A percentile compares a stretch with the other conserved stretches of the same genome.
phyloP scores from a whole-genome alignment of 305 asterid genomes.

The Stenogyne calaminthoides region DNA sequence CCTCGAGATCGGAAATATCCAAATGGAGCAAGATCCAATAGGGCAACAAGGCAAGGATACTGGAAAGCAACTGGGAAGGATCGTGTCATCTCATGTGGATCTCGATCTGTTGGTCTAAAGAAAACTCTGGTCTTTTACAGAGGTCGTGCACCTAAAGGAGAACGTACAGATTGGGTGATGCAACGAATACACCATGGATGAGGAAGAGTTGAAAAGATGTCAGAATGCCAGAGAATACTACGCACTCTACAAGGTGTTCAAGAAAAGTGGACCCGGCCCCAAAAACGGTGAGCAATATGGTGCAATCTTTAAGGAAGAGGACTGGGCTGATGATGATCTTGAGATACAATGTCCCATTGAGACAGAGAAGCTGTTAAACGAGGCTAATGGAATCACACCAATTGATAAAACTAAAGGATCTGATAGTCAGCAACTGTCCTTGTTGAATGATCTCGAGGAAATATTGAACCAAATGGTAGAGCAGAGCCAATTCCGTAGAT shows the following conservation, averaged over 20 bases:
- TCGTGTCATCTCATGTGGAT: conserved; percentile 59
- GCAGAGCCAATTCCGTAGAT: conserved; percentile 40
- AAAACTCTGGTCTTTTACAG: conserved; percentile 86
- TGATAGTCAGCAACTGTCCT: conserved; percentile 27
- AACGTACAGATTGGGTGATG: conserved; percentile 99
- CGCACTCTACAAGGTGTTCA: conserved; percentile 85
- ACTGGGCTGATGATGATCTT: conserved; percentile 68
- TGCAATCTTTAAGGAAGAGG: conserved; percentile 90
- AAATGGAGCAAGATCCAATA: conserved; percentile 76
- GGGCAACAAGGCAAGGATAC: conserved; percentile 84
- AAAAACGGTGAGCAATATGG: conserved; percentile 98
- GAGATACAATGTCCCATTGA: conserved; percentile 37
- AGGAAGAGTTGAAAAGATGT: conserved; percentile 78
- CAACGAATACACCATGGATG: conserved; percentile 93
- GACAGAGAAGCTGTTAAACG: conserved; percentile 35
- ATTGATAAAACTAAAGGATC: conserved; percentile 16
- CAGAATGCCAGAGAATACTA: conserved; percentile 56
- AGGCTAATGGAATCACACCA: conserved; percentile 31
- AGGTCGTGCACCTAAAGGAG: conserved; percentile 92
- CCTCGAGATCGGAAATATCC: conserved; percentile 96
- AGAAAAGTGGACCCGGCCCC: conserved; percentile 99
- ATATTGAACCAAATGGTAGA: conserved; percentile 50
- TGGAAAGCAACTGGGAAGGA: conserved; percentile 99
- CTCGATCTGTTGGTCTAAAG: conserved; percentile 83
- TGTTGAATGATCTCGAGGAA: conserved; percentile 58